Evolutionary conservation across 768 basidiomycete genomes (phyloP), one percentile per base, ranked within the genome.

Genomic region (Pulveroboletus sp.): DNA sequence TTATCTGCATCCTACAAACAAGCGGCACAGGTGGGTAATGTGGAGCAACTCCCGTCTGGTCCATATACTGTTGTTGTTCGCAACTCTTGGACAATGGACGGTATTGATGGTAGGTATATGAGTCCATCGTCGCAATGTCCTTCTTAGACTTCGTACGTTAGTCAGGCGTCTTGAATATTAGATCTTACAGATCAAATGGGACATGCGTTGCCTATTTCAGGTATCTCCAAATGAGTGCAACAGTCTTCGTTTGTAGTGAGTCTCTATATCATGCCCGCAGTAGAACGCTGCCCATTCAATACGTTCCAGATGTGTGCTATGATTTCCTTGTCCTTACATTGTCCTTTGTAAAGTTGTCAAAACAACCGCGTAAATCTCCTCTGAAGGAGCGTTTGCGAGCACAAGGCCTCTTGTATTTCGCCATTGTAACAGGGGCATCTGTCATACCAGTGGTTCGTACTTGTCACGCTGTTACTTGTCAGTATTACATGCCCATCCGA

Each of bases 341-440:
- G 31, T 47, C 57, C 4, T 37, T 59, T 20, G 27, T 46, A 10
- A 55, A 52, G 12, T 29, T 66, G 20, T 56, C 52, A 19, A 50
- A 35, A 40, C 45, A 48, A 9, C 34, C 45, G 5, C 53, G 48
- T 1, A 42, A 35, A 13, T 61, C 51, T n/a, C 49, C 47, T 1
- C 27, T 65, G 24, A 41, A 7, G 23, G 52, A 48, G 16, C 50
- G 43, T n/a, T 24, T 65, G 24, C 41, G 29, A 20, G 12, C 34
- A 1, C 64, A 63, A 37, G 61, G 54, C 11, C 20, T 64, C 12
- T 7, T 44, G 16, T 59, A 66, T 38, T 59, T 58, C 11, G 35
- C 23, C 3, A 29, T 65, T 14, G 50, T 43, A 2, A 45, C 56
- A 3, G 4, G 53, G 3, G 34, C 51, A 21, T 54, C 56, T 34